Percentiles rank a stretch among this genome's conserved stretches.
phyloP scores from a whole-genome alignment of 805 yeast genomes.

The Candida argentea region DNA sequence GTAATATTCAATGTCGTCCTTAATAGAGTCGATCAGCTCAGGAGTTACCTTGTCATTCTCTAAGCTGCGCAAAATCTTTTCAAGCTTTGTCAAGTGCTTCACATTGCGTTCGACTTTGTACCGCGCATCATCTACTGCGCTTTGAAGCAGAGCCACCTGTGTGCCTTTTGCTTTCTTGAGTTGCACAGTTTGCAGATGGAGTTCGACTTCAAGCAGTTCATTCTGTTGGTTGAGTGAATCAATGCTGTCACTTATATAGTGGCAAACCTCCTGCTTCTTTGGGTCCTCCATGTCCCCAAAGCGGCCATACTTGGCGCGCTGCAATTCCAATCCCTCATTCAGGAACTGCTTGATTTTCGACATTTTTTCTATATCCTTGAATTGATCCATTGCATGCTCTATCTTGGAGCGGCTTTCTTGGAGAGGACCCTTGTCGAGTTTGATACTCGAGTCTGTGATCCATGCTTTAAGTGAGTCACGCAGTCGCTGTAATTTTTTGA shows the following conservation, averaged over 20 bases:
- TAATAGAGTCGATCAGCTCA: slow-evolving; percentile 62
- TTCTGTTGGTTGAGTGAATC: slow-evolving; percentile 77
- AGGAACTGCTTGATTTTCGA: slow-evolving; percentile 92
- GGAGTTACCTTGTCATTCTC: slow-evolving; percentile 77
- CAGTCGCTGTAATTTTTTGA: slow-evolving; percentile 85
- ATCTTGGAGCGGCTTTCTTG: slow-evolving; percentile 57
- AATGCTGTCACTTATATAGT: slow-evolving; percentile 58
- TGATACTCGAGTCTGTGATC: slow-evolving; percentile 85
- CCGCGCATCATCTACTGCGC: slow-evolving; percentile 52
- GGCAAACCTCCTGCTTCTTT: slow-evolving; percentile 63
- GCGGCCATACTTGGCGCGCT: slow-evolving; percentile 22
- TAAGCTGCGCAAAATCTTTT: slow-evolving; percentile 61
- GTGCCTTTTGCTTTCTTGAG: slow-evolving; percentile 41
- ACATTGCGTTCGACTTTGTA: slow-evolving; percentile 62
- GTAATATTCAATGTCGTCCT: slow-evolving; percentile 86
- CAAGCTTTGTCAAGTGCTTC: slow-evolving; percentile 71
- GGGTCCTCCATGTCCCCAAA: slow-evolving; percentile 67
- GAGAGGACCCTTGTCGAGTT: slow-evolving; percentile 43
- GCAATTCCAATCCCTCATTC: slow-evolving; percentile 80
- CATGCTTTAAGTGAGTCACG: slow-evolving; percentile 94
- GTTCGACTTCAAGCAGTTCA: slow-evolving; percentile 68
- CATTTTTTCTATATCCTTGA: slow-evolving; percentile 86
- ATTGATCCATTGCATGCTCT: slow-evolving; percentile 93
- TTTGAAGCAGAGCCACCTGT: slow-evolving; percentile 35
- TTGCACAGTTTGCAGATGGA: slow-evolving; percentile 21